A percentile compares a stretch with the other conserved stretches of the same genome.
Evolutionary conservation across 2,329 filamentous ascomycete species (phyloP).

Genomic region (Trichocomaceae sp.): DNA sequence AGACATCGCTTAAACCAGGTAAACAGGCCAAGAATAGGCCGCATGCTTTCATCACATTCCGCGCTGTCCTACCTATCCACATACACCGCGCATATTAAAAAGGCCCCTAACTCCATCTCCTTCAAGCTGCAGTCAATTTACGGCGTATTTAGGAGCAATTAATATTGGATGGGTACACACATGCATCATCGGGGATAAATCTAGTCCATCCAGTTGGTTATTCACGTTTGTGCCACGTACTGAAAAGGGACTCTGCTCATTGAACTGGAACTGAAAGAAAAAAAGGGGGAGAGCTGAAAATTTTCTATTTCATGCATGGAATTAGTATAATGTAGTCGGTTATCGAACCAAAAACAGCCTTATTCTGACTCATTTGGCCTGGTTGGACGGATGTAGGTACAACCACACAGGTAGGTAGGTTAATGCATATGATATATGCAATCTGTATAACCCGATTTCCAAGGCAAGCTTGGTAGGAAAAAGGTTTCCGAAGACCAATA

Average conservation of each 20-base stretch:
- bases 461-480: neutral
- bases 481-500: neutral
- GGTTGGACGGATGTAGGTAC: neutral
- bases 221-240: neutral
- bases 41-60: conserved; percentile 7
- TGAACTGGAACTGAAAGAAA: neutral
- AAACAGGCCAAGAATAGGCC: neutral
- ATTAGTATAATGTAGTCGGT: neutral
- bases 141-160: neutral
- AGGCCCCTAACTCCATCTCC: neutral
- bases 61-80: neutral
- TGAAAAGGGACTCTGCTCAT: neutral
- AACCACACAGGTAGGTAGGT: no score
- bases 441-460: neutral
- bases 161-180: neutral
- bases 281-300: neutral
- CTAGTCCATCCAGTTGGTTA: neutral
- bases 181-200: neutral
- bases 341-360: neutral
- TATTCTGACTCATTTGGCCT: neutral
- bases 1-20: no score
- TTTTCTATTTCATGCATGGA: neutral
- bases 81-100: neutral
- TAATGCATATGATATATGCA: neutral
- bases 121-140: neutral